These are phyloP conservation scores for Podaxis mareebaensis DNA, from an alignment of 768 basidiomycete species.

Conservation along the genomic window DNA sequence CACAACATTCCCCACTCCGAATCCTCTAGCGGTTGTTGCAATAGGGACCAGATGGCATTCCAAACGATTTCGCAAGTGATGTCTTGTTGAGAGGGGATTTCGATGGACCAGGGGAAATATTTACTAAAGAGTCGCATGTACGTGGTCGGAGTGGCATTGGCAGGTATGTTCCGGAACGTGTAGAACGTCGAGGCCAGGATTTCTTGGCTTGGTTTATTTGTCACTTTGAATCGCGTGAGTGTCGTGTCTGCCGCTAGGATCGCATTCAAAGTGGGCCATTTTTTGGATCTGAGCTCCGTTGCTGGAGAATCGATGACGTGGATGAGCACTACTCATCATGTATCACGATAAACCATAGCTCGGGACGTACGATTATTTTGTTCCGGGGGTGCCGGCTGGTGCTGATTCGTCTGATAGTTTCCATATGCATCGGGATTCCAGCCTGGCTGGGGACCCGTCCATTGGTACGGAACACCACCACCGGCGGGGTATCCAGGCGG, in stretches of 20 bases:
- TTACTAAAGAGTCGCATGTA: constrained; percentile 58
- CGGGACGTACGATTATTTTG: background rate
- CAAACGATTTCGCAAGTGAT: constrained; percentile 58
- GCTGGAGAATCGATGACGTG: background rate
- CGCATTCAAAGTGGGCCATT: constrained; percentile 54
- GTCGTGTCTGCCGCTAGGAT: constrained; percentile 54
- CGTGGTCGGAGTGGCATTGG: constrained; percentile 35
- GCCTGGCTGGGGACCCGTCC: background rate
- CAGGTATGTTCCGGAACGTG: constrained; percentile 35
- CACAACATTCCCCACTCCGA: constrained; percentile 60
- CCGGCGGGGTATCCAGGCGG: background rate
- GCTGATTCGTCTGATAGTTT: background rate
- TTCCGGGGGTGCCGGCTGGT: background rate
- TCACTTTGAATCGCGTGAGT: constrained; percentile 49
- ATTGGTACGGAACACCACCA: background rate
- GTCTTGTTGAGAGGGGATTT: constrained; percentile 40
- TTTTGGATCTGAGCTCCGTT: constrained; percentile 25
- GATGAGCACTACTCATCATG: background rate
- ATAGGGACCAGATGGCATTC: constrained; percentile 46
- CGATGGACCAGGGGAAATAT: constrained; percentile 66
- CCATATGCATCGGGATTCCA: background rate
- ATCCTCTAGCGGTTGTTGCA: constrained; percentile 58
- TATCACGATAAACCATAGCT: background rate
- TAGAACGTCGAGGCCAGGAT: constrained; percentile 45
- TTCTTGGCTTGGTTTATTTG: constrained; percentile 39